These are phyloP conservation scores for Sugiyamaella floridensis DNA, from an alignment of 805 yeast species.

Conservation along the genomic window DNA sequence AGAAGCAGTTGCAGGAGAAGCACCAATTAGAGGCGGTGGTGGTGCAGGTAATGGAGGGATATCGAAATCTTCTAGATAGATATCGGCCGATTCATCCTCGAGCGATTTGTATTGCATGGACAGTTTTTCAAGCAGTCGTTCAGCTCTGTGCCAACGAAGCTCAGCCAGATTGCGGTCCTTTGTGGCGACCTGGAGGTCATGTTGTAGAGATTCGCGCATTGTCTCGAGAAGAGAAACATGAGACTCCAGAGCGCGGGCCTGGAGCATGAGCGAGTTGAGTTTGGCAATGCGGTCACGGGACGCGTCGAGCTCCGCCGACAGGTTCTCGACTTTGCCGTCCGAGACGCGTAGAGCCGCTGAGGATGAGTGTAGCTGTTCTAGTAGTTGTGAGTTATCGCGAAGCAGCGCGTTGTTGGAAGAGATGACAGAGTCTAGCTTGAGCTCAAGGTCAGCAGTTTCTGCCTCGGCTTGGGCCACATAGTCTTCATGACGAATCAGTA, in stretches of 20 bases:
- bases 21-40: too few relatives aligned
- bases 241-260: constrained; percentile 13
- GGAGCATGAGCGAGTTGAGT: constrained; percentile 12
- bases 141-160: constrained; percentile 14
- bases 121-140: constrained; percentile 13
- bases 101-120: constrained; percentile 13
- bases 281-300: constrained; percentile 10
- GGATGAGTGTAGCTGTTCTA: constrained; percentile 10
- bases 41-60: too few relatives aligned
- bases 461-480: constrained; percentile 3
- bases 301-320: constrained; percentile 10
- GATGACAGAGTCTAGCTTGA: constrained; percentile 7
- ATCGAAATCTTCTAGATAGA: not conserved
- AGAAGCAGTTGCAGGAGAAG: not conserved
- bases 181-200: constrained; percentile 10
- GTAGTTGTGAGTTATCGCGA: constrained; percentile 10
- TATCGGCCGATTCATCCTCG: constrained; percentile 7
- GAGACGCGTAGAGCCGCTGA: constrained; percentile 10
- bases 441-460: constrained; percentile 8
- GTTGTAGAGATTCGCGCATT: constrained; percentile 12
- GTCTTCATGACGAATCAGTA: constrained; percentile 12
- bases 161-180: constrained; percentile 14
- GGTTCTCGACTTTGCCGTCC: constrained; percentile 10
- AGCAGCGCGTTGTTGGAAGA: constrained; percentile 9
- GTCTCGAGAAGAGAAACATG: constrained; percentile 13